phyloP scores from a whole-genome alignment of 495 filamentous ascomycete genomes.

The Hyphodiscus hymeniophilus region DNA sequence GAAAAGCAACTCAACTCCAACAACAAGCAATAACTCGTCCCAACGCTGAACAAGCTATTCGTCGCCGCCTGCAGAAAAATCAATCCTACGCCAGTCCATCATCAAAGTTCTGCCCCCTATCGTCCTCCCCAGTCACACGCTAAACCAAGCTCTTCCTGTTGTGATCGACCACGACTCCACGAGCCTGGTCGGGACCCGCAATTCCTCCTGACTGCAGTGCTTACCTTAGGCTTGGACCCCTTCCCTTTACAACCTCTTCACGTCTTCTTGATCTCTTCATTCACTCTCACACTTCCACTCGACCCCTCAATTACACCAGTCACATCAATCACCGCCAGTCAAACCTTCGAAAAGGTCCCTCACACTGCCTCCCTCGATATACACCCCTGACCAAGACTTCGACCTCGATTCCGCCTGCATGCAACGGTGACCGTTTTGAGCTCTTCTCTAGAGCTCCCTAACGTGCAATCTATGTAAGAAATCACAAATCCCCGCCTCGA shows the following conservation, averaged over 20 bases:
- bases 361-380: constrained; percentile 9
- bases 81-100: background rate
- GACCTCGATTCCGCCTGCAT: constrained; percentile 18
- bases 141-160: constrained; percentile 14
- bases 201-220: constrained; percentile 8
- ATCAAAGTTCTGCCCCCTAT: background rate
- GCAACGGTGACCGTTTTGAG: constrained; percentile 18
- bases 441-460: constrained; percentile 20
- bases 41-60: too few species aligned
- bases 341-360: background rate
- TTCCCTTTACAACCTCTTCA: constrained; percentile 5
- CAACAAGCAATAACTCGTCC: too few species aligned
- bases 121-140: constrained; percentile 8
- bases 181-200: constrained; percentile 18
- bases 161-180: constrained; percentile 18
- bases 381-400: background rate
- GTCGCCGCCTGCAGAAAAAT: background rate
- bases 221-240: constrained; percentile 4
- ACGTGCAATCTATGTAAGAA: constrained; percentile 13
- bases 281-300: constrained; percentile 2
- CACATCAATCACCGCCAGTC: background rate
- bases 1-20: constrained; percentile 18
- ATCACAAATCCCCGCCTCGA: background rate
- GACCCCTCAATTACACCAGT: background rate
- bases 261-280: background rate